These are phyloP conservation scores for Barnettozyma botsteinii DNA, from an alignment of 805 yeast genomes.

Conservation along the genomic window DNA sequence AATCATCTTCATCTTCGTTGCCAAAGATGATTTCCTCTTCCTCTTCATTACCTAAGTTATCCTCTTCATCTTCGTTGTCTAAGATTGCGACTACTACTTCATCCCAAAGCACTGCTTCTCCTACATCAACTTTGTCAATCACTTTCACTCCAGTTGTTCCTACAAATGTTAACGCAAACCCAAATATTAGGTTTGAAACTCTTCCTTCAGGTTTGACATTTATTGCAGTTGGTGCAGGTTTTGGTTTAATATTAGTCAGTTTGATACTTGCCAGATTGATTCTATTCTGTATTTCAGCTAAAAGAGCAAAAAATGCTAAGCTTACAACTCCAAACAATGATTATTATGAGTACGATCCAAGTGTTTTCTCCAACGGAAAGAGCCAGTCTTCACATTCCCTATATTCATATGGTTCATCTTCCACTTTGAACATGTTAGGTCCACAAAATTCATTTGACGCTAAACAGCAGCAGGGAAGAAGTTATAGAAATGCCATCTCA, in stretches of 20 bases:
- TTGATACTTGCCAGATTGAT: conserved; percentile 22
- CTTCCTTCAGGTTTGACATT: conserved; percentile 70
- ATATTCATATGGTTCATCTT: conserved; percentile 27
- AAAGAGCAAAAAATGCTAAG: conserved; percentile 23
- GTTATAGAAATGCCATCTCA: conserved; percentile 21
- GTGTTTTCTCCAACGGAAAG: conserved; percentile 18
- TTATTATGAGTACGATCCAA: conserved; percentile 21
- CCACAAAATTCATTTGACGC: conserved; percentile 16
- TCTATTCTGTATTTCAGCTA: conserved; percentile 24
- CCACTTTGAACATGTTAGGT: conserved; percentile 25
- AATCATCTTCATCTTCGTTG: too few relatives aligned
- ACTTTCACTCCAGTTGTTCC: conserved; percentile 25
- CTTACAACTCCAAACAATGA: not conserved
- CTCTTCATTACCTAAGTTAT: too few relatives aligned
- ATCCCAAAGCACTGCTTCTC: conserved; percentile 1
- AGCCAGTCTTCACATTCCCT: conserved; percentile 23
- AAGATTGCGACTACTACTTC: conserved; percentile 1
- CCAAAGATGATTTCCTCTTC: too few relatives aligned
- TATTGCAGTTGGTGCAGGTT: conserved; percentile 66
- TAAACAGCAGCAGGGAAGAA: conserved; percentile 17
- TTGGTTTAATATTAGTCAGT: conserved; percentile 39
- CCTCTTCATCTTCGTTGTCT: too few relatives aligned
- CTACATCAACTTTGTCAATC: conserved; percentile 1
- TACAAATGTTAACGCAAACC: conserved; percentile 35
- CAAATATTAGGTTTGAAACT: conserved; percentile 42